Percentiles rank a stretch among this genome's conserved stretches.
Evolutionary conservation across 192 early-diverging fungal genomes (phyloP).

Genomic region (Dissophora ornata): DNA sequence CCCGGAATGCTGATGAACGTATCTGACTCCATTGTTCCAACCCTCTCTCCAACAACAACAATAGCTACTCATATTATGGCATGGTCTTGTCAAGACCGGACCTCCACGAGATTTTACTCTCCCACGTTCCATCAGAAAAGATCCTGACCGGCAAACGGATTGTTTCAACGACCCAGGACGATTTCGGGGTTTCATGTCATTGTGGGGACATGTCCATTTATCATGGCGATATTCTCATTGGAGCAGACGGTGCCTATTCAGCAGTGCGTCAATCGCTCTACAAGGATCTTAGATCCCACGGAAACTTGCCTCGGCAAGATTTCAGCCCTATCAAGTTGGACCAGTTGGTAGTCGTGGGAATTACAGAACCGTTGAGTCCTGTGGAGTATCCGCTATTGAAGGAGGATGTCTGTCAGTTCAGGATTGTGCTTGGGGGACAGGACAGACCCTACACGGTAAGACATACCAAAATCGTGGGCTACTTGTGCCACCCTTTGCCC

Average conservation of each 20-base stretch:
- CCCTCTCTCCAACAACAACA: background rate
- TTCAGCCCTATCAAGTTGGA: constrained; percentile 43
- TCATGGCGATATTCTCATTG: constrained; percentile 40
- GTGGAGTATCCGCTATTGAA: constrained; percentile 37
- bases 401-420: constrained; percentile 51
- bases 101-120: constrained; percentile 27
- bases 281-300: constrained; percentile 25
- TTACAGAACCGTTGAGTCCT: constrained; percentile 31
- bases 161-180: constrained; percentile 32
- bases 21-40: too few species aligned
- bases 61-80: constrained; percentile 46
- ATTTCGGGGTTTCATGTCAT: constrained; percentile 27
- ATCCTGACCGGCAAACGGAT: constrained; percentile 42
- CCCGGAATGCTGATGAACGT: too few species aligned
- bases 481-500: background rate
- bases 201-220: constrained; percentile 39
- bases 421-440: constrained; percentile 43
- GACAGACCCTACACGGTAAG: constrained; percentile 46
- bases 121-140: constrained; percentile 34
- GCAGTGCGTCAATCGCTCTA: constrained; percentile 41
- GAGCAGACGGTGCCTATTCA: constrained; percentile 45
- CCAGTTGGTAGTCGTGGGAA: constrained; percentile 45
- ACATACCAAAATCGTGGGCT: too few species aligned
- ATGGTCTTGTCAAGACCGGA: constrained; percentile 30
- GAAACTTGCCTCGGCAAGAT: constrained; percentile 42